Evolutionary conservation across 1,284 basidiomycete genomes (phyloP), one percentile per base, ranked within the genome.

Genomic region (Fomitopsis betulina): DNA sequence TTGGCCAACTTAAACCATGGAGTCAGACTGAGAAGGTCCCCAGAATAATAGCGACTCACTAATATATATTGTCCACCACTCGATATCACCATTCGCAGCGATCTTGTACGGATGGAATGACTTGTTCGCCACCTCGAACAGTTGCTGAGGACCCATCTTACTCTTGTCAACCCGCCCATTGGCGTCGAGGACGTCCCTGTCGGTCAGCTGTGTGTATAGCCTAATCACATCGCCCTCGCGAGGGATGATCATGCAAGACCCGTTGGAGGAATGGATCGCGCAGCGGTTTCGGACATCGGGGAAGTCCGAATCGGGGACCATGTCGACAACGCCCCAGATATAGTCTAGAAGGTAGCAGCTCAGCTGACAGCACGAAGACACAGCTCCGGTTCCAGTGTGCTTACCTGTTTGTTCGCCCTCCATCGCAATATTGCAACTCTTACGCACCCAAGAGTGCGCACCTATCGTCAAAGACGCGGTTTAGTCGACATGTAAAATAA

Each of bases 371-470:
- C 35, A 37, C 13, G 35, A 15, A 15, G 25, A 21, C 25, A 21
- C 0, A 27, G 9, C 15, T 15, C 4, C 3, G 9, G 1, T 7
- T 15, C 4, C 12, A 9, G 15, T 15, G 25, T 15, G 43, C 55
- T n/a, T 2, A 80, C 81, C 79, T 3, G 88, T 87, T 65, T 89
- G 86, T 67, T 91, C 89, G 19, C 91, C 91, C 60, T 90, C 83
- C 86, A 93, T 87, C 2, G 77, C 68, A 47, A 93, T 86, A 3
- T 79, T 79, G n/a, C 91, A 73, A 2, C 75, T 65, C 62, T 86
- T 86, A 32, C 91, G 80, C 6, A 91, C 87, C 90, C 89, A 93
- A 2, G 89, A 91, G 72, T 93, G 90, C 0, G 90, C 91, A n/a
- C 87, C 86, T 67, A 58, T 37, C 3, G 40, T 9, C 39, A 27